A percentile compares a stretch with the other conserved stretches of the same genome.
phyloP scores from a whole-genome alignment of 2,329 filamentous ascomycete genomes.

The Ophiocordyceps camponoti-floridani region DNA sequence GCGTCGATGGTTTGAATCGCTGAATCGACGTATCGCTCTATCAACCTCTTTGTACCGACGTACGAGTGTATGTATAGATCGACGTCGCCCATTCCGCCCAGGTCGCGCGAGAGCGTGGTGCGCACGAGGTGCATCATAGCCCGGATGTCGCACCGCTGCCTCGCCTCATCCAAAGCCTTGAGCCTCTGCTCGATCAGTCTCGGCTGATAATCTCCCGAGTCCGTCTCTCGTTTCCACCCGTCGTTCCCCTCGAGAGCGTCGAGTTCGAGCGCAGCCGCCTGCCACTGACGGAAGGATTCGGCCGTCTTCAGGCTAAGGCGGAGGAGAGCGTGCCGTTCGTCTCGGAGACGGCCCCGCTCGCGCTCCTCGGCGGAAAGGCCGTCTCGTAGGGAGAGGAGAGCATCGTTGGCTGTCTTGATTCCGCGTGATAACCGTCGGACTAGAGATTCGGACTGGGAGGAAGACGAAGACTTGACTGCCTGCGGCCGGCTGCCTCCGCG shows the following conservation, averaged over 20 bases:
- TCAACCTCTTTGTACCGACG: constrained; percentile 70
- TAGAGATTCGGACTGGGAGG: constrained; percentile 2
- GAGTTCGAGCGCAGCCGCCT: constrained; percentile 54
- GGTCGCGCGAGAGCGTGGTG: constrained; percentile 60
- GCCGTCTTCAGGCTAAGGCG: constrained; percentile 50
- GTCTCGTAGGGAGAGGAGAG: constrained; percentile 30
- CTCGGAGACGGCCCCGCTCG: constrained; percentile 23
- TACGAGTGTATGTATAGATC: constrained; percentile 71
- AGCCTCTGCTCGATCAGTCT: constrained; percentile 52
- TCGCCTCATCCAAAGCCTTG: constrained; percentile 55
- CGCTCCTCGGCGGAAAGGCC: constrained; percentile 33
- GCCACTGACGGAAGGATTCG: constrained; percentile 54
- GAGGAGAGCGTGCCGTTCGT: constrained; percentile 44
- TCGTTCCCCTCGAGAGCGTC: constrained; percentile 68
- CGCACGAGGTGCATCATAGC: constrained; percentile 68
- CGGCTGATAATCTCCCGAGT: constrained; percentile 51
- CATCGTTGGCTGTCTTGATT: constrained; percentile 20
- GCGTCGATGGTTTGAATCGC: constrained; percentile 56
- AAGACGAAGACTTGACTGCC: background rate
- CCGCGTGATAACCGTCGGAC: constrained; percentile 12
- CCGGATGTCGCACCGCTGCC: constrained; percentile 50
- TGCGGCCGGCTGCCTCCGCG: background rate
- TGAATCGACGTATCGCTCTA: constrained; percentile 74
- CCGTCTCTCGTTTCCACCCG: constrained; percentile 54
- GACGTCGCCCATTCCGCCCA: constrained; percentile 74